Evolutionary conservation across 441 rosid species (phyloP), one percentile per base, ranked within the genome.

Genomic region (Isatis lusitanica): DNA sequence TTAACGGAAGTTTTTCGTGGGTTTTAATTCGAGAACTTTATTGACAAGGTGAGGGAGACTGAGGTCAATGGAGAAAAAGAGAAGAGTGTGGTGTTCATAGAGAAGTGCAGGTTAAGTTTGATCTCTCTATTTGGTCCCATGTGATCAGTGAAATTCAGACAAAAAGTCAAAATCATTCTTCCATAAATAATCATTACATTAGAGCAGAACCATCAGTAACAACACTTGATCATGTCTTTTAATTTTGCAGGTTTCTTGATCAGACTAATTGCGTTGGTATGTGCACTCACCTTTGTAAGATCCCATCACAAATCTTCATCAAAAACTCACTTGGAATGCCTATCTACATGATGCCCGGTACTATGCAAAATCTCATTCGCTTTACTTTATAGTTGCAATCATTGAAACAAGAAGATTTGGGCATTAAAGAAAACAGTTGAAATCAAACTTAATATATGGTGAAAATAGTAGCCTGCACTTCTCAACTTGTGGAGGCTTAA

Each of bases 271-370:
- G 99, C 71, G 89, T 87, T 11, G 96, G 99, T 39, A 88, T 88
- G 98, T 95, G 99, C 76, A 87, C 88, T 48, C 92, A 95, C 81
- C 84, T 92, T 15, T 95, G 99, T 61, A 95, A 87, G 81, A 74
- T 85, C 63, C 96, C 99, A 51, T 76, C 83, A 44, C 98, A 92
- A 80, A 79, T 76, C 67, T 92, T 94, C 75, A 90, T 94, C 66
- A 90, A 85, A 79, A 79, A 84, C 61, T 83, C 94, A 74, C 76
- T 94, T 3, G 98, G 99, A 68, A 83, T 90, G 92, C 90, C 98
- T 2, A 82, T 92, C 81, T 83, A 89, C 83, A 92, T 94, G 96
- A 88, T 84, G 65, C 99, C 99, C 1, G 83, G 99, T 94, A 89
- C 58, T 68, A 52, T 4, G 4, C 64, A 84, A 85, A 63, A 60